A percentile compares a stretch with the other conserved stretches of the same genome.
Conservation (phyloP, 2,329 filamentous ascomycete genomes). For the Aspergillus novoparasiticus region DNA sequence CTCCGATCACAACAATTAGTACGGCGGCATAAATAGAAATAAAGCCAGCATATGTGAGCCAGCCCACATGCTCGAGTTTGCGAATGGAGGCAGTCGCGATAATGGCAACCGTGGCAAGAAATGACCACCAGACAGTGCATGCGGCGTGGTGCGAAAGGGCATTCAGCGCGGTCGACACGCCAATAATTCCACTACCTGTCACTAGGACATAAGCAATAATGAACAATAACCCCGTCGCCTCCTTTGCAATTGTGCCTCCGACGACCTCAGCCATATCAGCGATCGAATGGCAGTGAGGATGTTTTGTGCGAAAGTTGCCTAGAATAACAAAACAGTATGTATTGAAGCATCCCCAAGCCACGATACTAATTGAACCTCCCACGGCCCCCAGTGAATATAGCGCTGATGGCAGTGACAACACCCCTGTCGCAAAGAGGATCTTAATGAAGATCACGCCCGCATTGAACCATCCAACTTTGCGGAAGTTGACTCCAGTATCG, state of each 20-base stretch:
- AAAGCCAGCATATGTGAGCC: conserved; percentile 65
- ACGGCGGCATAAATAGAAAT: conserved; percentile 60
- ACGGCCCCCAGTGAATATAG: conserved; percentile 53
- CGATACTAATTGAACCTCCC: conserved; percentile 50
- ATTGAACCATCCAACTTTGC: conserved; percentile 52
- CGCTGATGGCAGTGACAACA: conserved; percentile 52
- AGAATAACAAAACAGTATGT: conserved; percentile 34
- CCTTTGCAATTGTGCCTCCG: conserved; percentile 43
- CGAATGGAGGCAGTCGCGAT: conserved; percentile 53
- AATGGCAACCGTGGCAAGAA: conserved; percentile 57
- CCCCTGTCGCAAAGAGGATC: conserved; percentile 54
- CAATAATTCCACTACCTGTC: conserved; percentile 60
- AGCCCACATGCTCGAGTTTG: conserved; percentile 63
- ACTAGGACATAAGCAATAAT: conserved; percentile 61
- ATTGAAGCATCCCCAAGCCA: conserved; percentile 41
- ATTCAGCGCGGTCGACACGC: conserved; percentile 62
- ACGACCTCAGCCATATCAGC: conserved; percentile 62
- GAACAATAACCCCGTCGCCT: conserved; percentile 52
- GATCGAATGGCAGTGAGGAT: conserved; percentile 56
- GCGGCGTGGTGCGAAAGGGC: conserved; percentile 60
- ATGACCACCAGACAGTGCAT: conserved; percentile 62
- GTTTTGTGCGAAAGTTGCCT: conserved; percentile 55
- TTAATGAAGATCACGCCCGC: conserved; percentile 50
- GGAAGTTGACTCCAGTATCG: conserved; percentile 48
- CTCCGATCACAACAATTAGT: conserved; percentile 61